Evolutionary conservation across 2,329 filamentous ascomycete genomes (phyloP).

Genomic region (Talaromyces atroroseus): DNA sequence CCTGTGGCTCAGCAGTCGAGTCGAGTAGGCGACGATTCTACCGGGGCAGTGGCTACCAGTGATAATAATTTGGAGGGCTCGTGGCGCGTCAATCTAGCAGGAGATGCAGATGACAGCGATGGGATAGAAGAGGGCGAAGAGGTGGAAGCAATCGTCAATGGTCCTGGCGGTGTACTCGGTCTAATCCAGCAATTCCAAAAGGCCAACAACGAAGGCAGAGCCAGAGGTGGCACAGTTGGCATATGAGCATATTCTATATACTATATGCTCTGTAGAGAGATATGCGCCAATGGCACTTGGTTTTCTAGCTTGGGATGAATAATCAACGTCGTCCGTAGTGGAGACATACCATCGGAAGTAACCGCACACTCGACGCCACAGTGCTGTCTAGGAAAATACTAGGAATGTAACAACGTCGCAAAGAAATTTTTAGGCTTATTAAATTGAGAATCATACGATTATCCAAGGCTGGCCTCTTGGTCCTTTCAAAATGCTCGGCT

Average conservation of each 20-base stretch:
- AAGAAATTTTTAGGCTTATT: too few species aligned
- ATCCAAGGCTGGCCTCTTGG: too few species aligned
- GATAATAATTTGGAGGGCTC: constrained; percentile 57
- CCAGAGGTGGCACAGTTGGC: constrained; percentile 20
- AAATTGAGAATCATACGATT: too few species aligned
- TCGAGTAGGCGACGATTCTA: constrained; percentile 26
- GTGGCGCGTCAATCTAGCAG: constrained; percentile 42
- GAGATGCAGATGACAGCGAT: constrained; percentile 30
- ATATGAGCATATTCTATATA: too few species aligned
- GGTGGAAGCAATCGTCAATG: constrained; percentile 42
- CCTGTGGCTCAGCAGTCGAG: constrained; percentile 15
- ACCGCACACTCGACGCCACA: background rate
- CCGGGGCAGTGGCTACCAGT: constrained; percentile 34
- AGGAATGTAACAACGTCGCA: too few species aligned
- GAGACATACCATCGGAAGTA: background rate
- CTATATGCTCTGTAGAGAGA: too few species aligned
- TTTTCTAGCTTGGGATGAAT: background rate
- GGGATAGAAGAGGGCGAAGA: constrained; percentile 46
- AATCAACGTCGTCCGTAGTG: background rate
- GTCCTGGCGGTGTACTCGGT: constrained; percentile 55
- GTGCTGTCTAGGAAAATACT: too few species aligned
- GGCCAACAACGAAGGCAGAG: constrained; percentile 41
- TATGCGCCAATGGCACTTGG: too few species aligned
- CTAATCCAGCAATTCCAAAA: constrained; percentile 63
- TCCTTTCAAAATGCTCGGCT: too few species aligned